Conservation (phyloP, 2,329 filamentous ascomycete genomes). For the Pseudogymnoascus sp. region DNA sequence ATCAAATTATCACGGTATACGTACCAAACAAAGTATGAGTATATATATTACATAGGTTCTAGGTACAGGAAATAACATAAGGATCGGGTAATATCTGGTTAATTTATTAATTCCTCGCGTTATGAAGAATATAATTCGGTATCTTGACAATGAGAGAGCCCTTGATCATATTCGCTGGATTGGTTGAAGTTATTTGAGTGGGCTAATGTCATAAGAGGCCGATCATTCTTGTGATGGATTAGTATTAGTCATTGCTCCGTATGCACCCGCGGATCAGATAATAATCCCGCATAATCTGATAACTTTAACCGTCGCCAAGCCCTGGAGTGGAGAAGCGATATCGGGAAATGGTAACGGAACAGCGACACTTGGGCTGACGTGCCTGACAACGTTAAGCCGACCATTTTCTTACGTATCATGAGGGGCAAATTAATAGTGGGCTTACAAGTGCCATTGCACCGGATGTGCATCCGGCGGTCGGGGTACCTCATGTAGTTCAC, state of each 20-base stretch:
- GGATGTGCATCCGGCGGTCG: not conserved
- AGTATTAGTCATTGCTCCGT: not conserved
- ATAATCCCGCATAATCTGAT: constrained; percentile 8
- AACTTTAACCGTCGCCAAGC: constrained; percentile 1
- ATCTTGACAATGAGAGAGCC: not conserved
- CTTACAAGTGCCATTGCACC: no score
- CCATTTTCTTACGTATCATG: not conserved
- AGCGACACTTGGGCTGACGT: not conserved
- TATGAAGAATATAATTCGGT: not conserved
- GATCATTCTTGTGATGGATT: not conserved
- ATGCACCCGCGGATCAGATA: not conserved
- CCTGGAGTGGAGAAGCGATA: not conserved
- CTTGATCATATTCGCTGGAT: not conserved
- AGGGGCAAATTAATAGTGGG: not conserved
- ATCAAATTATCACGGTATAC: not conserved
- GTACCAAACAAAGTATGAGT: not conserved
- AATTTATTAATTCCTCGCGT: not conserved
- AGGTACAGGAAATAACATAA: not conserved
- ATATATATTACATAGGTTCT: not conserved
- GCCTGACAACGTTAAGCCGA: not conserved
- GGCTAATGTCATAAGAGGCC: not conserved
- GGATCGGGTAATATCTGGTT: not conserved
- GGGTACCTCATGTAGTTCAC: not conserved
- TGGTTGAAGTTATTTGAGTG: not conserved
- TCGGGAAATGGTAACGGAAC: not conserved